Base-by-base conservation (phyloP, 306 rosid species). In the Ammopiptanthus mongolicus region DNA sequence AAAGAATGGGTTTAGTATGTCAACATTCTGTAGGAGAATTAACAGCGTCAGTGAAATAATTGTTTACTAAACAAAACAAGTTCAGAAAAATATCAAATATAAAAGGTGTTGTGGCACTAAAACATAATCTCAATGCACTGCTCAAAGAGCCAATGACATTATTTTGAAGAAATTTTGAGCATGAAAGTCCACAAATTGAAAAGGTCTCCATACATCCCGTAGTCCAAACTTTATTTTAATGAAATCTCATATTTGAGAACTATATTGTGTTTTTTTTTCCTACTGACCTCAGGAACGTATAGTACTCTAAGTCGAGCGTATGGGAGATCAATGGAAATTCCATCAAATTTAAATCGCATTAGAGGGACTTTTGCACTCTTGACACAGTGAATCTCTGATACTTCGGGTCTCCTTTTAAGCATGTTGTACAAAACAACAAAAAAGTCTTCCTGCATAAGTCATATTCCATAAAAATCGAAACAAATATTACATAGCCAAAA, bases 321-420 rank as follows among this genome's bases (percentile, higher is more conserved):
- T 42, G 88, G 86, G 29, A 85, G 82, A 71, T 85, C 88, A 66
- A 85, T 52, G 53, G 88, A 78, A 73, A 85, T 59, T 28, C 86
- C 86, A 65, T 85, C 86, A 37, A 85, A 71, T 72, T 82, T 81
- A 25, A 85, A 78, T 33, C 88, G 81, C 79, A 85, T 81, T 3
- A 85, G 65, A 65, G 88, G 88, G 10, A 85, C 88, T 74, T 78
- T 85, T 50, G 88, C 88, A 65, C 80, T 76, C 79, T 85, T 81
- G 61, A 85, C 84, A 74, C 81, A 64, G 11, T 51, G 76, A 55
- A 85, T 74, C 42, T 85, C 76, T 22, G 86, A 78, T 46, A 85
- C 84, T 82, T 85, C 86, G 12, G 80, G 71, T 62, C 80, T 78
- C 23, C 55, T 67, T 74, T 59, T 75, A 59, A 85, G 84, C 80